Percentiles rank a stretch among this genome's conserved stretches.
These are phyloP conservation scores for Trypanosoma melophagium DNA, from an alignment of 208 protist species.

Conservation along the genomic window DNA sequence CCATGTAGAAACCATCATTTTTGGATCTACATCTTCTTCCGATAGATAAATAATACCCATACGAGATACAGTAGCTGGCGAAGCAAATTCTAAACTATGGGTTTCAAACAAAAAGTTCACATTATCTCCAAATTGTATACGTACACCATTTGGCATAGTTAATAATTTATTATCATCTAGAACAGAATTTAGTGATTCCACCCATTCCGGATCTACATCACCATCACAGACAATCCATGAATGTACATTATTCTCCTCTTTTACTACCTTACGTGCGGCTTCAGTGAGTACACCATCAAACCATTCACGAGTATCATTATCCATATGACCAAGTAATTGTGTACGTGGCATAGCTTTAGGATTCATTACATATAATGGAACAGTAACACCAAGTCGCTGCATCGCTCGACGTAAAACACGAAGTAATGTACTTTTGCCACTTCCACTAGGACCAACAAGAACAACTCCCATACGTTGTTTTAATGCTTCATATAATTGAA, in stretches of 20 bases:
- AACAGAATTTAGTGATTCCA: constrained; percentile 99
- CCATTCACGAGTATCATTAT: constrained; percentile 98
- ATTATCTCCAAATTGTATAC: constrained; percentile 98
- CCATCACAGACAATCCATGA: constrained; percentile 98
- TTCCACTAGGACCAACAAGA: constrained; percentile 95
- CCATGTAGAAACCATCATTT: constrained; percentile 92
- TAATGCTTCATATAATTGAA: constrained; percentile 96
- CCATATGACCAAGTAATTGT: constrained; percentile 97
- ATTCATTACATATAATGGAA: constrained; percentile 96
- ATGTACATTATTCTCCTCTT: constrained; percentile 84
- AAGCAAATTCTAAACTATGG: constrained; percentile 96
- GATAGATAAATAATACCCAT: constrained; percentile 98
- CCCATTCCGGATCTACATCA: constrained; percentile 99
- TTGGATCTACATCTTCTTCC: constrained; percentile 94
- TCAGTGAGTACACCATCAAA: constrained; percentile 98
- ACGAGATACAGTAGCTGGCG: constrained; percentile 95
- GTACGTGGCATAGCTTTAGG: constrained; percentile 96
- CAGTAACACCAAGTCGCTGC: constrained; percentile 70
- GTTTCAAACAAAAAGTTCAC: constrained; percentile 99
- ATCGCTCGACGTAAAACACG: constrained; percentile 89
- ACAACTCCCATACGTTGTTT: constrained; percentile 98
- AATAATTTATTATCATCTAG: constrained; percentile 98
- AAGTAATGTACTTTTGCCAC: constrained; percentile 96
- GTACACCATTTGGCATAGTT: constrained; percentile 97
- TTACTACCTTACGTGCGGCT: constrained; percentile 91